Percentiles rank a stretch among this genome's conserved stretches.
Conservation (phyloP, 1,284 basidiomycete genomes). For the Stygiomarasmius scandens region DNA sequence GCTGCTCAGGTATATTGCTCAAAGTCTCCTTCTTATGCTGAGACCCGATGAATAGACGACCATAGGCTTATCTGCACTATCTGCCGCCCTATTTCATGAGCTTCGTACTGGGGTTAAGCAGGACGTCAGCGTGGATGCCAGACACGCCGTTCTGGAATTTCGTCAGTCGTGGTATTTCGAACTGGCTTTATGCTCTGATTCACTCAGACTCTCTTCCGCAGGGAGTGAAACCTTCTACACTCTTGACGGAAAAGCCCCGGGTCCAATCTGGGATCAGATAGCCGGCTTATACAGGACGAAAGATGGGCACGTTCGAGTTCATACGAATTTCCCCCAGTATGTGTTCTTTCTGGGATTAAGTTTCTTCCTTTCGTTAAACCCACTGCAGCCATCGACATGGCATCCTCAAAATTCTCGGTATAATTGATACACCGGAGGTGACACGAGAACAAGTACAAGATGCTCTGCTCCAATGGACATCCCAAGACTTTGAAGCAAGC, state of each 20-base stretch:
- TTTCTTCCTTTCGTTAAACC: background rate
- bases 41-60: conserved; percentile 42
- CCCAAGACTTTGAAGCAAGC: conserved; percentile 53
- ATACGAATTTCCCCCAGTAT: conserved; percentile 70
- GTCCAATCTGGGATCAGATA: conserved; percentile 49
- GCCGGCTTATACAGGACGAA: conserved; percentile 59
- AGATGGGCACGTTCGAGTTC: conserved; percentile 55
- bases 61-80: conserved; percentile 56
- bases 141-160: conserved; percentile 62
- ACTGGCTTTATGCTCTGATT: background rate
- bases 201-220: conserved; percentile 22
- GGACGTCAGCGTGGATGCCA: conserved; percentile 53
- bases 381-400: conserved; percentile 52
- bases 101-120: conserved; percentile 50
- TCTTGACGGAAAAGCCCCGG: conserved; percentile 40
- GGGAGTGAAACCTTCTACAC: conserved; percentile 56
- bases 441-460: conserved; percentile 42
- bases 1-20: conserved; percentile 52
- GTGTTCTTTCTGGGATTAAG: conserved; percentile 16
- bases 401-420: conserved; percentile 47
- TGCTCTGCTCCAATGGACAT: conserved; percentile 47
- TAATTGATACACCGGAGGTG: conserved; percentile 21
- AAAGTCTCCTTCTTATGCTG: too few relatives aligned
- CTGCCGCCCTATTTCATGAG: conserved; percentile 53
- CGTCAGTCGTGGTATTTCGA: conserved; percentile 44